These are phyloP conservation scores for Pichia ethanolica DNA, from an alignment of 805 yeast genomes.

Conservation along the genomic window DNA sequence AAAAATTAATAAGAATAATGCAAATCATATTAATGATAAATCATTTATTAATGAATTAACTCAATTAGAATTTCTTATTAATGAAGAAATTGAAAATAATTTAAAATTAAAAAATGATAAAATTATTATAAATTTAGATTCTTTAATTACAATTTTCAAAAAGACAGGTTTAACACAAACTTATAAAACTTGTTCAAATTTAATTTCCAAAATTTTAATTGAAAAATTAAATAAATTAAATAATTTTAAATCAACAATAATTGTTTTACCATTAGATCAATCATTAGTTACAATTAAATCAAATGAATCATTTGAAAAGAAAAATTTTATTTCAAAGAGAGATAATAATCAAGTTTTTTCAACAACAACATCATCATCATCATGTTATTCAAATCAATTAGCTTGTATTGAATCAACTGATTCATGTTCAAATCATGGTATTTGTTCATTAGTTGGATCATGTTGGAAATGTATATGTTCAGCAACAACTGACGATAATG, in stretches of 20 bases:
- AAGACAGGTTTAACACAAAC: constrained; percentile 39
- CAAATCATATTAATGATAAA: constrained; percentile 34
- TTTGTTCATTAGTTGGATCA: constrained; percentile 34
- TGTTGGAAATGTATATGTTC: constrained; percentile 49
- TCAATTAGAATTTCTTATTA: constrained; percentile 37
- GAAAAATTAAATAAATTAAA: background rate
- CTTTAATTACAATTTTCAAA: constrained; percentile 35
- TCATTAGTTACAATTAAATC: constrained; percentile 14
- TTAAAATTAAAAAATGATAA: constrained; percentile 16
- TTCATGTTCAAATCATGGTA: constrained; percentile 48
- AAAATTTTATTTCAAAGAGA: background rate
- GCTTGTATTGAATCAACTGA: constrained; percentile 40
- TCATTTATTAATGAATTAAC: constrained; percentile 41
- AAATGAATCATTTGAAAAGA: constrained; percentile 6
- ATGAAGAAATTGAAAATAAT: constrained; percentile 14
- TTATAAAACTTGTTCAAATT: constrained; percentile 31
- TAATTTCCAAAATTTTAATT: constrained; percentile 25
- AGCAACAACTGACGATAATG: constrained; percentile 33
- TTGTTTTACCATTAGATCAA: constrained; percentile 28
- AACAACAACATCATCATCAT: background rate
- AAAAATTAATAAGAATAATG: constrained; percentile 19
- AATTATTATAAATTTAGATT: constrained; percentile 34
- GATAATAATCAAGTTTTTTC: background rate
- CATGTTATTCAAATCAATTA: constrained; percentile 37
- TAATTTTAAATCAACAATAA: constrained; percentile 25